A percentile compares a stretch with the other conserved stretches of the same genome.
phyloP scores from a whole-genome alignment of 768 basidiomycete species.

The Nevesoporus exiguus region DNA sequence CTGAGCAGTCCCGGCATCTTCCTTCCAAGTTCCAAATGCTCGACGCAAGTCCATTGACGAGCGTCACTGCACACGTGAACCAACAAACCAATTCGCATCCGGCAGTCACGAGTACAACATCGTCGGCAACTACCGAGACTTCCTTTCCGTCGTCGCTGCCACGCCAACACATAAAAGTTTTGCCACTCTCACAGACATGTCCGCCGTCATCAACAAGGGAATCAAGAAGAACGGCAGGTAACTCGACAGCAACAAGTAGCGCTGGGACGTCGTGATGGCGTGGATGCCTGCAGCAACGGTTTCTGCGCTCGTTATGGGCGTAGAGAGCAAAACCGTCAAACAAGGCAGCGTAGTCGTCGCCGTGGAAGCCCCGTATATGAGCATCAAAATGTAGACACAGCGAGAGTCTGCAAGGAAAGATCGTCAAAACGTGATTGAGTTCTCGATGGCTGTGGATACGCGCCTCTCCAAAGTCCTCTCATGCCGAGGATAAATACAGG shows the following conservation, averaged over 20 bases:
- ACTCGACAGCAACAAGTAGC: slow-evolving; percentile 54
- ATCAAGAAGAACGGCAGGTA: slow-evolving; percentile 77
- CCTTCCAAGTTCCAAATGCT: too few relatives aligned
- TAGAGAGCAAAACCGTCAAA: slow-evolving; percentile 54
- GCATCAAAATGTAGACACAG: slow-evolving; percentile 57
- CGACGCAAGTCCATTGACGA: too few relatives aligned
- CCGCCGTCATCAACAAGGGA: slow-evolving; percentile 68
- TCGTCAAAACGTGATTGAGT: neutral
- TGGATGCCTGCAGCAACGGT: slow-evolving; percentile 30
- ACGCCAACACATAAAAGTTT: slow-evolving; percentile 31
- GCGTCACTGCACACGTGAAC: too few relatives aligned
- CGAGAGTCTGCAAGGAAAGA: slow-evolving; percentile 40
- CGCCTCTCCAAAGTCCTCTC: slow-evolving; percentile 56
- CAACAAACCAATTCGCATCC: neutral
- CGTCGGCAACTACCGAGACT: slow-evolving; percentile 14
- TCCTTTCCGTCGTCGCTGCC: slow-evolving; percentile 10
- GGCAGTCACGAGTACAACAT: neutral
- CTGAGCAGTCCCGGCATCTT: too few relatives aligned
- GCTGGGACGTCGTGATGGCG: slow-evolving; percentile 50
- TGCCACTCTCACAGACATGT: slow-evolving; percentile 52
- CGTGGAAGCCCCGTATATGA: slow-evolving; percentile 75
- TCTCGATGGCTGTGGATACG: neutral
- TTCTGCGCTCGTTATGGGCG: slow-evolving; percentile 40
- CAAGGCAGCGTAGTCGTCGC: slow-evolving; percentile 77
- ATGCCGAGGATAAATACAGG: slow-evolving; percentile 76